Conservation (phyloP, 2,329 filamentous ascomycete species). For the Setomelanomma holmii region DNA sequence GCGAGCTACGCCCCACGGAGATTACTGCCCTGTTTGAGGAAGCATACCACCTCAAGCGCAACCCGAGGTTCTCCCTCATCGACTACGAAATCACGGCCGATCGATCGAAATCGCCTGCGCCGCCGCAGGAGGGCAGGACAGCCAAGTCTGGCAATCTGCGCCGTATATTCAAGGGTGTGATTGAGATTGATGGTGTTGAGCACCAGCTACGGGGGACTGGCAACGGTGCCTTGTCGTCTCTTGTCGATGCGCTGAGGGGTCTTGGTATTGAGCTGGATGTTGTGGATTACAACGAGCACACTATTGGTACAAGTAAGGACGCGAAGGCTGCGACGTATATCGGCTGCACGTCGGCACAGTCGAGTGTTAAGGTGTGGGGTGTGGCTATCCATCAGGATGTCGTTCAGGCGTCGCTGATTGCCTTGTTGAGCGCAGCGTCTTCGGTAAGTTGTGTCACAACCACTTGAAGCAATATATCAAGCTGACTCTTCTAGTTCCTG, state of each 20-base stretch:
- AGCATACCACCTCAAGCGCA: constrained; percentile 83
- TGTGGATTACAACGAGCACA: constrained; percentile 94
- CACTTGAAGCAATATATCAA: background rate
- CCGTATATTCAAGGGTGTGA: constrained; percentile 83
- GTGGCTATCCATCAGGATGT: constrained; percentile 93
- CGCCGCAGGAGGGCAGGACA: constrained; percentile 71
- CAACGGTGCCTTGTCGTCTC: constrained; percentile 87
- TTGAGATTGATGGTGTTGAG: constrained; percentile 82
- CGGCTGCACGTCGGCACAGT: constrained; percentile 76
- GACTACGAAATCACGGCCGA: constrained; percentile 93
- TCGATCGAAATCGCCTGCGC: constrained; percentile 76
- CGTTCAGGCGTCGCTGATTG: constrained; percentile 86
- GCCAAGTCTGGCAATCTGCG: constrained; percentile 79
- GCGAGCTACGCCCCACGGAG: constrained; percentile 83
- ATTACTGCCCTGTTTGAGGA: constrained; percentile 88
- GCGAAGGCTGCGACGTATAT: constrained; percentile 97
- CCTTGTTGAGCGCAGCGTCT: constrained; percentile 82
- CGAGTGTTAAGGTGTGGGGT: constrained; percentile 80
- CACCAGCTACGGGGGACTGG: constrained; percentile 80
- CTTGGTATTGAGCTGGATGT: constrained; percentile 90
- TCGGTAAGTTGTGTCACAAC: constrained; percentile 68
- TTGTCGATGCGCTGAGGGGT: constrained; percentile 79
- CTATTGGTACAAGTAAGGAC: constrained; percentile 79
- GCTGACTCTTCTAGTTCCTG: constrained; percentile 66
- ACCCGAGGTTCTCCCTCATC: constrained; percentile 83